phyloP scores from a whole-genome alignment of 495 filamentous ascomycete genomes.

The Tuber microsphaerosporum region DNA sequence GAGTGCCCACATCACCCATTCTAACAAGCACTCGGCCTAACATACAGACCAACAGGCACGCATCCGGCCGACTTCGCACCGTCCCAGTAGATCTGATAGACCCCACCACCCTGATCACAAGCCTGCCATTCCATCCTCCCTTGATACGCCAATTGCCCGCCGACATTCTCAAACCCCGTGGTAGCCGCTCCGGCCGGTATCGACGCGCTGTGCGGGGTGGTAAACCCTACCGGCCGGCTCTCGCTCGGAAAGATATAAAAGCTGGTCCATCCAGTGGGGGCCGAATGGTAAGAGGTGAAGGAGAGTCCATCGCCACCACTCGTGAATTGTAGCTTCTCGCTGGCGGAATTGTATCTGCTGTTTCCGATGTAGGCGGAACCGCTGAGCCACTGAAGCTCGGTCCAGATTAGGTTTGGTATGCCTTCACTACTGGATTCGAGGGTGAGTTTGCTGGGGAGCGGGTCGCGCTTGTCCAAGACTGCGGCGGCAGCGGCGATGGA shows the following conservation, averaged over 20 bases:
- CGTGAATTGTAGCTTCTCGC: slow-evolving; percentile 13
- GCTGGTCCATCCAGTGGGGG: slow-evolving; percentile 23
- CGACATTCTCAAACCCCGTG: slow-evolving; percentile 11
- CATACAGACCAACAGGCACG: slow-evolving; percentile 11
- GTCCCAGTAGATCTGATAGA: slow-evolving; percentile 33
- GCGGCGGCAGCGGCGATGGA: slow-evolving; percentile 16
- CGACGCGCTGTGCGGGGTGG: slow-evolving; percentile 18
- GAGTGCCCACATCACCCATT: background rate
- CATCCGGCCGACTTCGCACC: slow-evolving; percentile 14
- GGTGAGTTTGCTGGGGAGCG: slow-evolving; percentile 7
- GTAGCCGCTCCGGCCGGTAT: slow-evolving; percentile 17
- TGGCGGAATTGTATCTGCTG: slow-evolving; percentile 16
- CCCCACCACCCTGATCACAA: slow-evolving; percentile 1
- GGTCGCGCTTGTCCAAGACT: slow-evolving; percentile 22
- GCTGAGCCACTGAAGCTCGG: background rate
- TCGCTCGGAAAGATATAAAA: slow-evolving; percentile 25
- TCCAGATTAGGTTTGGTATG: slow-evolving; percentile 6
- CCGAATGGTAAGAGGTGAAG: slow-evolving; percentile 30
- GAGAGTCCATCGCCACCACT: slow-evolving; percentile 2
- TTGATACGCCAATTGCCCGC: background rate
- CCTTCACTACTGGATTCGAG: slow-evolving; percentile 5
- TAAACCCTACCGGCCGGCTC: slow-evolving; percentile 31
- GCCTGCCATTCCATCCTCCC: slow-evolving; percentile 3
- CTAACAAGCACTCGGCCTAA: slow-evolving; percentile 12
- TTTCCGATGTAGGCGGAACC: slow-evolving; percentile 29